These are phyloP conservation scores for Aureobasidium melanogenum DNA, from an alignment of 2,329 filamentous ascomycete species.

Conservation along the genomic window DNA sequence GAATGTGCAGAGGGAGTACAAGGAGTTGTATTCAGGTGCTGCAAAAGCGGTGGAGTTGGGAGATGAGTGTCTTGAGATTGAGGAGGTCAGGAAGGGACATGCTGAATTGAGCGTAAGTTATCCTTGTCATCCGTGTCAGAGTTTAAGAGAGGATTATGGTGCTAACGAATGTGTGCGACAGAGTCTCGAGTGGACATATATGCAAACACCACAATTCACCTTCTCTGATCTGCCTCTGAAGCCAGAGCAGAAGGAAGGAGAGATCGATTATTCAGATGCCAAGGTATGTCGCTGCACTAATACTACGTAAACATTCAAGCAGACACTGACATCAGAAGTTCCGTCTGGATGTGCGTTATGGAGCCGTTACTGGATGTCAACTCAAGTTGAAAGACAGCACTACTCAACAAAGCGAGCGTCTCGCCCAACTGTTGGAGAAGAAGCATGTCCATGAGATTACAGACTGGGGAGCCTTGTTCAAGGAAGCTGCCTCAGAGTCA, in stretches of 20 bases:
- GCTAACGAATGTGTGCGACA: constrained; percentile 20
- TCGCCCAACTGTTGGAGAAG: constrained; percentile 25
- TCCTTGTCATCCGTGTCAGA: not conserved
- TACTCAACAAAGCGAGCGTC: not conserved
- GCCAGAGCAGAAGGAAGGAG: not conserved
- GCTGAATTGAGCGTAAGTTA: constrained; percentile 50
- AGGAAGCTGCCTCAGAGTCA: not conserved
- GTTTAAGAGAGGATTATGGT: not conserved
- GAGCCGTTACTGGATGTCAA: constrained; percentile 45
- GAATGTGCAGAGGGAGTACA: constrained; percentile 51
- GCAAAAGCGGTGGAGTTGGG: constrained; percentile 26
- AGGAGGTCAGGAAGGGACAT: constrained; percentile 53
- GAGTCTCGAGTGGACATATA: constrained; percentile 68
- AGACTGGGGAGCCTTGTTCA: constrained; percentile 25
- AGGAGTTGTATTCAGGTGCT: constrained; percentile 49
- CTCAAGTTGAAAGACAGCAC: constrained; percentile 19
- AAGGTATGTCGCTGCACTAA: constrained; percentile 4
- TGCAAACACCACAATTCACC: constrained; percentile 76
- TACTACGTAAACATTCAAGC: not conserved
- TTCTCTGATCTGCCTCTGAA: constrained; percentile 32
- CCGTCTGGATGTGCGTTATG: constrained; percentile 39
- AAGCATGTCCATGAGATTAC: constrained; percentile 41
- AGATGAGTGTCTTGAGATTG: constrained; percentile 43
- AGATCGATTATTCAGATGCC: not conserved
- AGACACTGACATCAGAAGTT: constrained; percentile 8